Percentiles rank a stretch among this genome's conserved stretches.
These are phyloP conservation scores for Penicillium sp. DNA, from an alignment of 2,329 filamentous ascomycete species.

Conservation along the genomic window DNA sequence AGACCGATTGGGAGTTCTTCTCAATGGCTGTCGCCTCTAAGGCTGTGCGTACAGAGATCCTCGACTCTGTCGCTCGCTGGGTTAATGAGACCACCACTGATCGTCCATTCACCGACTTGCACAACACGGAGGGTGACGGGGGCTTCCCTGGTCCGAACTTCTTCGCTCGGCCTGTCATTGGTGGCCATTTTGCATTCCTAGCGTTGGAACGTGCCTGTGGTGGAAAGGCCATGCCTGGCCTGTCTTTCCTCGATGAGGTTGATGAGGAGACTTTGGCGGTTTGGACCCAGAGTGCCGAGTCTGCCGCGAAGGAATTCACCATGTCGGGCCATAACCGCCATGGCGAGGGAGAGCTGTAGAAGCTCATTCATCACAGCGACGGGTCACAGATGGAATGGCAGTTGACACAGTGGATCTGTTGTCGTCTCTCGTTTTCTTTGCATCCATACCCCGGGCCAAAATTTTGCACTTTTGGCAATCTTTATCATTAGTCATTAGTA, in stretches of 20 bases:
- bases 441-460: background rate
- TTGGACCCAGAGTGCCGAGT: constrained; percentile 24
- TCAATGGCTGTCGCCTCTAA: constrained; percentile 74
- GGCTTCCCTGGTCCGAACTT: constrained; percentile 73
- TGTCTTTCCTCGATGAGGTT: constrained; percentile 49
- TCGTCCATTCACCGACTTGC: constrained; percentile 75
- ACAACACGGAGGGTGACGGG: constrained; percentile 74
- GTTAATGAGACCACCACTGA: constrained; percentile 79
- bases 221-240: constrained; percentile 60
- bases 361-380: background rate
- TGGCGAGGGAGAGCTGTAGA: constrained; percentile 27
- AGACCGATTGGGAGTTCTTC: constrained; percentile 90
- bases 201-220: constrained; percentile 77
- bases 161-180: constrained; percentile 78
- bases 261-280: constrained; percentile 22
- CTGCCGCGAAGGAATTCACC: constrained; percentile 23
- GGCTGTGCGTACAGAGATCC: constrained; percentile 66
- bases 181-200: constrained; percentile 81
- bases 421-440: background rate
- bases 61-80: constrained; percentile 73
- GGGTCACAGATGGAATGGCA: background rate
- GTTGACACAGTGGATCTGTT: background rate
- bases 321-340: constrained; percentile 14
- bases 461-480: background rate
- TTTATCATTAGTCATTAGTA: constrained; percentile 6